Percentiles rank a stretch among this genome's conserved stretches.
Evolutionary conservation across 2,329 filamentous ascomycete species (phyloP).

Genomic region (Dryadomyces quercus-mongolicae): DNA sequence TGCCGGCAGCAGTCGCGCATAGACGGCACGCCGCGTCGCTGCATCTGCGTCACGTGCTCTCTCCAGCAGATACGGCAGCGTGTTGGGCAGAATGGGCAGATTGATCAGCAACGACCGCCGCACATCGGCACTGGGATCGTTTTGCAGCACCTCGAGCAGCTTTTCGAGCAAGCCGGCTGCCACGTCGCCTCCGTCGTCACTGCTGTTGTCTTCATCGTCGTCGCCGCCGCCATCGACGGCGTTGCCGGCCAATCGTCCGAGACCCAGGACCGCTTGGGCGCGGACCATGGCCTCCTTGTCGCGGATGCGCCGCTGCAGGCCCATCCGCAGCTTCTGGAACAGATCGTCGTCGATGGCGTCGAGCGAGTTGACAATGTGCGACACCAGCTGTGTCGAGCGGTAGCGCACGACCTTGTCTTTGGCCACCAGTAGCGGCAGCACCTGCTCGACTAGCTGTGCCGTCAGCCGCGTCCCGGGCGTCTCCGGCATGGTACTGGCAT

Average conservation of each 20-base stretch:
- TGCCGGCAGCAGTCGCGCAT: slow-evolving; percentile 74
- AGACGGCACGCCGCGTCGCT: slow-evolving; percentile 71
- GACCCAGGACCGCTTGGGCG: slow-evolving; percentile 79
- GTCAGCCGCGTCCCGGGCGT: slow-evolving; percentile 76
- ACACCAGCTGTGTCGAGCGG: slow-evolving; percentile 77
- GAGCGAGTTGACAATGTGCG: slow-evolving; percentile 84
- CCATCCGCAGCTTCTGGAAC: slow-evolving; percentile 69
- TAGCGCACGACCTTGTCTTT: slow-evolving; percentile 94
- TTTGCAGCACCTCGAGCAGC: slow-evolving; percentile 77
- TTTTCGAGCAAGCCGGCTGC: slow-evolving; percentile 65
- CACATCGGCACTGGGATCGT: slow-evolving; percentile 90
- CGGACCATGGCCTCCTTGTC: slow-evolving; percentile 92
- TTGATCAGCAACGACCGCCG: slow-evolving; percentile 80
- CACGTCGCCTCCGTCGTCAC: slow-evolving; percentile 53
- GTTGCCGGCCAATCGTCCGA: slow-evolving; percentile 74
- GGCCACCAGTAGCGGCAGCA: slow-evolving; percentile 64
- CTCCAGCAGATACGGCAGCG: slow-evolving; percentile 79
- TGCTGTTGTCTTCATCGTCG: slow-evolving; percentile 50
- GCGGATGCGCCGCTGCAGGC: slow-evolving; percentile 71
- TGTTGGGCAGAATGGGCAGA: slow-evolving; percentile 71
- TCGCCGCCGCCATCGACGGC: slow-evolving; percentile 62
- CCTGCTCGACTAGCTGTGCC: slow-evolving; percentile 56
- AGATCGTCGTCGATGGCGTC: slow-evolving; percentile 87
- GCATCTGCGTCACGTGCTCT: slow-evolving; percentile 81
- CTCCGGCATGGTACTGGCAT: slow-evolving; percentile 61